These are phyloP conservation scores for Candida tibetensis DNA, from an alignment of 805 yeast genomes.

Conservation along the genomic window DNA sequence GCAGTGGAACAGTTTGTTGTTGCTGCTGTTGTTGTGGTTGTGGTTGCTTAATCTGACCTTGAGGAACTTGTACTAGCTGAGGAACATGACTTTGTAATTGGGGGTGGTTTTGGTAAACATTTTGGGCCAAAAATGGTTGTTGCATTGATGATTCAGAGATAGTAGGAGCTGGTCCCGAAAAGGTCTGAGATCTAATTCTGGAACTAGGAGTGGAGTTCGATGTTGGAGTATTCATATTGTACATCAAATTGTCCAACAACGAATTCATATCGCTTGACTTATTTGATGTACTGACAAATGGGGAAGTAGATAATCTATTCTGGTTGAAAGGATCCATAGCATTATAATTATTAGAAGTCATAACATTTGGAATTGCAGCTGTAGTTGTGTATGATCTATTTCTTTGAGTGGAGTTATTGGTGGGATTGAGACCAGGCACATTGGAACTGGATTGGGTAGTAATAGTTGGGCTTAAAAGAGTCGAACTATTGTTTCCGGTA, in stretches of 20 bases:
- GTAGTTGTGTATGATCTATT: conserved; percentile 54
- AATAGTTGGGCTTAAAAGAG: conserved; percentile 19
- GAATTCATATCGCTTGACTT: conserved; percentile 26
- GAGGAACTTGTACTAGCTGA: conserved; percentile 1
- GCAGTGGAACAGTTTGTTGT: background rate
- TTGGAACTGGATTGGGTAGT: conserved; percentile 14
- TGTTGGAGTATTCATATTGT: conserved; percentile 17
- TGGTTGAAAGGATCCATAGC: conserved; percentile 13
- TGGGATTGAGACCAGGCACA: conserved; percentile 4
- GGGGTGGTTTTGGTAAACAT: conserved; percentile 14
- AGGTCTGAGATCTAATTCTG: conserved; percentile 42
- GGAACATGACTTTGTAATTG: conserved; percentile 8
- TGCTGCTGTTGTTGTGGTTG: conserved; percentile 2
- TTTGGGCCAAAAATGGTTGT: background rate
- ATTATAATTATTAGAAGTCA: conserved; percentile 7
- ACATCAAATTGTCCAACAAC: conserved; percentile 32
- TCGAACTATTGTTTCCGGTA: conserved; percentile 6
- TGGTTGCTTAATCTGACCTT: conserved; percentile 1
- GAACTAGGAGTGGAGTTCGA: conserved; percentile 6
- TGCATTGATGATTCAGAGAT: conserved; percentile 16
- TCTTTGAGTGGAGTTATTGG: conserved; percentile 18
- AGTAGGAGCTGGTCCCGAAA: conserved; percentile 33
- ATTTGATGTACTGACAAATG: conserved; percentile 18
- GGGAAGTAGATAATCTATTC: conserved; percentile 21
- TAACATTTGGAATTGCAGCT: conserved; percentile 26